phyloP scores from a whole-genome alignment of 2,329 filamentous ascomycete species.

The Mycogone perniciosa region DNA sequence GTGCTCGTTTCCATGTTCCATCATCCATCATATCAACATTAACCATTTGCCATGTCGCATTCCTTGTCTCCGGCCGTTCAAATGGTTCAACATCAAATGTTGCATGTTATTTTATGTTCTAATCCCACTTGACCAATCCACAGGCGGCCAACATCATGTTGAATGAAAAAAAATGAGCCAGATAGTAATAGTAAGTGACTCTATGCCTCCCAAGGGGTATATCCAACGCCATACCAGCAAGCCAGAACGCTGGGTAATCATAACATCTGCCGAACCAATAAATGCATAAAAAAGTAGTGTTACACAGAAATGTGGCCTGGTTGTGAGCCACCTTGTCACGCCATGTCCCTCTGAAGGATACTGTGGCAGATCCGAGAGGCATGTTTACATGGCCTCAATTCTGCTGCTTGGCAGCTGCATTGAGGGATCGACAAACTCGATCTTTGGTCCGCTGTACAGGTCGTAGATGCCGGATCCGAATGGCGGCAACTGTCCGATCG shows the following conservation, averaged over 20 bases:
- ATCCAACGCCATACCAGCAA: background rate
- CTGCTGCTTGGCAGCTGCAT: conserved; percentile 55
- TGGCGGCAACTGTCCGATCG: conserved; percentile 45
- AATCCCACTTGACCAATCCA: too few species aligned
- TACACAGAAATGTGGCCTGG: background rate
- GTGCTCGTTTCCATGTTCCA: too few species aligned
- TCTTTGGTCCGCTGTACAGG: conserved; percentile 45
- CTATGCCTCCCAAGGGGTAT: conserved; percentile 1
- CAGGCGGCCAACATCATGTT: too few species aligned
- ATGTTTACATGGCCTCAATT: conserved; percentile 47
- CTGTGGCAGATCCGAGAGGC: too few species aligned
- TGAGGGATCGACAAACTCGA: conserved; percentile 51
- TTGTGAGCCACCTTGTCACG: too few species aligned
- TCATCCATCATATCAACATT: too few species aligned
- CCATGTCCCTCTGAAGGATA: too few species aligned
- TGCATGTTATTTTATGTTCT: too few species aligned
- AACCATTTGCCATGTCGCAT: too few species aligned
- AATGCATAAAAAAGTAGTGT: background rate
- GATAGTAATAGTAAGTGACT: background rate
- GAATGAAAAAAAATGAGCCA: background rate
- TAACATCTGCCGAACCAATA: conserved; percentile 3
- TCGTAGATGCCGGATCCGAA: conserved; percentile 47
- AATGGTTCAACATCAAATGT: too few species aligned
- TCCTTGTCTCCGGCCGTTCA: too few species aligned
- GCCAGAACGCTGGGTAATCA: background rate